Percentiles rank a stretch among this genome's conserved stretches.
Conservation (phyloP, 805 yeast species). For the Tetrapisispora taiwanensis region DNA sequence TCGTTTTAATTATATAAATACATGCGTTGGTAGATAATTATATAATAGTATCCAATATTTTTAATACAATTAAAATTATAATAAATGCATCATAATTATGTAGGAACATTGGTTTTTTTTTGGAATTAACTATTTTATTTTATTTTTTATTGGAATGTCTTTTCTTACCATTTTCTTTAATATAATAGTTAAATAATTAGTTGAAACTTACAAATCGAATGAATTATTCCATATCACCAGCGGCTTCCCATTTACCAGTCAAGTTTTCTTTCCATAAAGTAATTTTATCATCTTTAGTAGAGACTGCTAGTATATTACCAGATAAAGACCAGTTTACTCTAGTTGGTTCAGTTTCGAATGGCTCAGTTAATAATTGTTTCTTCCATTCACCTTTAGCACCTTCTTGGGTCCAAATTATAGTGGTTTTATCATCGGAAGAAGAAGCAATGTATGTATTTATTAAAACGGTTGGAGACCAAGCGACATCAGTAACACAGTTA, state of each 20-base stretch:
- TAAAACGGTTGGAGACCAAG: constrained; percentile 87
- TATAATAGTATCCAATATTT: neutral
- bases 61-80: neutral
- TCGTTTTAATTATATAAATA: neutral
- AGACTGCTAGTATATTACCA: constrained; percentile 83
- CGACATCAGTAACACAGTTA: constrained; percentile 94
- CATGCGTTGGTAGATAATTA: neutral
- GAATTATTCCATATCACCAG: constrained; percentile 61
- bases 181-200: neutral
- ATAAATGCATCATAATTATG: neutral
- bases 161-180: neutral
- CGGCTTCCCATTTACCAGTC: constrained; percentile 85
- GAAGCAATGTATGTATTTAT: constrained; percentile 80
- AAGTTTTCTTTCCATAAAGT: constrained; percentile 89
- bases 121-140: neutral
- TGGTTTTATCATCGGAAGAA: constrained; percentile 88
- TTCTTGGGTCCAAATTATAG: constrained; percentile 83
- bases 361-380: constrained; percentile 59
- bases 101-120: neutral
- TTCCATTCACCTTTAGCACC: constrained; percentile 56
- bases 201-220: neutral
- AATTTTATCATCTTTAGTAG: constrained; percentile 87
- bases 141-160: neutral
- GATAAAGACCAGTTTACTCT: constrained; percentile 90
- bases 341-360: constrained; percentile 94